These are phyloP conservation scores for Lentinula lateritia DNA, from an alignment of 768 basidiomycete species.

Conservation along the genomic window DNA sequence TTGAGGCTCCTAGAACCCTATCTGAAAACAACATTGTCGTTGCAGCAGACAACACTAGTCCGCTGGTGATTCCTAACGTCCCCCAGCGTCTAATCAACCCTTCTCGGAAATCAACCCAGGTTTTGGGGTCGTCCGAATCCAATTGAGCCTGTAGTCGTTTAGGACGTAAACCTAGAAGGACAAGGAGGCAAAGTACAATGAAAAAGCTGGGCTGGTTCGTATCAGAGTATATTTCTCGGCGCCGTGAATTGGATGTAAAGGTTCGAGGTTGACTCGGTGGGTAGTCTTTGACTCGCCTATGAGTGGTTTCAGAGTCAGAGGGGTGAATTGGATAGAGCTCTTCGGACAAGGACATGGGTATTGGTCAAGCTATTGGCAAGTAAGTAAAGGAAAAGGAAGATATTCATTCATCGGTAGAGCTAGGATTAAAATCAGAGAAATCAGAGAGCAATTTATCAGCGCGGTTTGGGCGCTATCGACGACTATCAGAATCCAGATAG, in stretches of 20 bases:
- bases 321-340: not conserved
- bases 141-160: constrained; percentile 7
- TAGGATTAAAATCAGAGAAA: too few species aligned
- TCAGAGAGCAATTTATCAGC: too few species aligned
- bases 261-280: not conserved
- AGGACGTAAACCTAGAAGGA: constrained; percentile 10
- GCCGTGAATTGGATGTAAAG: not conserved
- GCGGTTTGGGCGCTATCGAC: too few species aligned
- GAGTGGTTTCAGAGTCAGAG: not conserved
- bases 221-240: not conserved
- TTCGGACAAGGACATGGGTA: not conserved
- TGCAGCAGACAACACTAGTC: constrained; percentile 9
- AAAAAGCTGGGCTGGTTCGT: not conserved
- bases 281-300: not conserved
- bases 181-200: constrained; percentile 8
- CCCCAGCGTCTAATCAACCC: constrained; percentile 11
- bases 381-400: too few species aligned
- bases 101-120: constrained; percentile 9
- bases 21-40: constrained; percentile 9
- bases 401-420: too few species aligned
- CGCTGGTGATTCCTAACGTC: constrained; percentile 11
- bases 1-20: constrained; percentile 6
- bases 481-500: too few species aligned
- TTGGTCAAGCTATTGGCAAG: too few species aligned
- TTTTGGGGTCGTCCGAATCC: constrained; percentile 3